A percentile compares a stretch with the other conserved stretches of the same genome.
Evolutionary conservation across 345 rosid genomes (phyloP).

Genomic region (Luvunga scandens): DNA sequence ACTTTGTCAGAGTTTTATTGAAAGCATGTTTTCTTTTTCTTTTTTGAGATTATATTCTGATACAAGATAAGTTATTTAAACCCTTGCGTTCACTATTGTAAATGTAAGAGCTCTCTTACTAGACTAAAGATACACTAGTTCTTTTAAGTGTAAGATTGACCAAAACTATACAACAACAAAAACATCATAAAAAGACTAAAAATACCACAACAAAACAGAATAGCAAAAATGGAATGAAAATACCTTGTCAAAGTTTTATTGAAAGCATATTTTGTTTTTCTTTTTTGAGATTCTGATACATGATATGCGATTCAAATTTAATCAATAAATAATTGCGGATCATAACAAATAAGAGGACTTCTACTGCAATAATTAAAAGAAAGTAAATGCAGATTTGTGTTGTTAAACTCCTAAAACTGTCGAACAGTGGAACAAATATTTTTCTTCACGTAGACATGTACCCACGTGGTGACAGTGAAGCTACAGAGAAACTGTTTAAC

Average conservation of each 20-base stretch:
- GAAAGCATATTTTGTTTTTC: background rate
- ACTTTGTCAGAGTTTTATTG: too few relatives aligned
- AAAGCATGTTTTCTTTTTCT: too few relatives aligned
- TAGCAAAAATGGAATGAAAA: background rate
- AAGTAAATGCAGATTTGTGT: background rate
- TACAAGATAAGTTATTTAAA: too few relatives aligned
- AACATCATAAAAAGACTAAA: background rate
- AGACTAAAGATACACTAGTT: fast-evolving
- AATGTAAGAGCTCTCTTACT: fast-evolving
- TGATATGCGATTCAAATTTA: background rate
- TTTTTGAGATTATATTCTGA: too few relatives aligned
- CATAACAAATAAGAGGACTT: background rate
- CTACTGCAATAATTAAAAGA: too few relatives aligned
- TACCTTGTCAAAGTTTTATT: background rate
- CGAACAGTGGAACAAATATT: background rate
- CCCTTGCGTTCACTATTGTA: too few relatives aligned
- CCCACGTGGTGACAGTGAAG: background rate
- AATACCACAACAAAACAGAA: background rate
- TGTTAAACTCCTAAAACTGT: background rate
- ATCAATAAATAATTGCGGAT: too few relatives aligned
- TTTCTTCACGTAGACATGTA: background rate
- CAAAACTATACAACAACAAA: background rate
- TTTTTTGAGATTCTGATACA: background rate
- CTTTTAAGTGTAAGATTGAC: background rate
- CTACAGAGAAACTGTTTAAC: background rate